phyloP scores from a whole-genome alignment of 1,284 basidiomycete genomes.

The Pseudozyma hubeiensis region DNA sequence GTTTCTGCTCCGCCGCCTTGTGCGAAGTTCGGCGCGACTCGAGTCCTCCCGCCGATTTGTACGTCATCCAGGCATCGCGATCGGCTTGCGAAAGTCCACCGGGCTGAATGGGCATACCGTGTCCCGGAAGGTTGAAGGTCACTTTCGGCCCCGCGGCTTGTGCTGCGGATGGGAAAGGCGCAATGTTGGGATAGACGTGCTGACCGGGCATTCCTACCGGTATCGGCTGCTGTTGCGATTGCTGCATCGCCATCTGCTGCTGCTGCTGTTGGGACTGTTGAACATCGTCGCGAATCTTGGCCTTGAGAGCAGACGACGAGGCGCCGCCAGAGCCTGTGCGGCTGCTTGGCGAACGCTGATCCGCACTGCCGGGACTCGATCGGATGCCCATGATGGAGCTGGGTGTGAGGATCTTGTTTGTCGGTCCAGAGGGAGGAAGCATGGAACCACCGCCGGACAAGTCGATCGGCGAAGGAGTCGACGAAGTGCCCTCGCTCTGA shows the following conservation, averaged over 20 bases:
- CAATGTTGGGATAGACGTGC: conserved; percentile 30
- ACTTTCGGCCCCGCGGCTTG: conserved; percentile 30
- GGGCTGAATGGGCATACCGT: conserved; percentile 48
- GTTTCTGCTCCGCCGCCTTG: conserved; percentile 96
- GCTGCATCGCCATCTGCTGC: conserved; percentile 24
- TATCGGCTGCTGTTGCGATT: conserved; percentile 11
- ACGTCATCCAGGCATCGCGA: conserved; percentile 55
- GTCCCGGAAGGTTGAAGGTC: conserved; percentile 38
- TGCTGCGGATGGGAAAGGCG: conserved; percentile 23
- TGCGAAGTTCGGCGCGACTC: conserved; percentile 86
- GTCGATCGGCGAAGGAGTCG: conserved; percentile 66
- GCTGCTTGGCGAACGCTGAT: conserved; percentile 25
- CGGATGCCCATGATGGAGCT: conserved; percentile 65
- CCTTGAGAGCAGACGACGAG: conserved; percentile 19
- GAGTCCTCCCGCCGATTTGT: conserved; percentile 52
- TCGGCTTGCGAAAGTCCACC: conserved; percentile 51
- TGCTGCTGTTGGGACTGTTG: conserved; percentile 25
- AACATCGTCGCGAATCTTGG: conserved; percentile 28
- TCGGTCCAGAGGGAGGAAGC: conserved; percentile 45
- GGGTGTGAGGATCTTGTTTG: conserved; percentile 62
- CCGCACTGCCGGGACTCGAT: conserved; percentile 18
- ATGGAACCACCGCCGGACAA: conserved; percentile 43
- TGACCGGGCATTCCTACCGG: conserved; percentile 15
- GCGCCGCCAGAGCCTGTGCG: neutral
- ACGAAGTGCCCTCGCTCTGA: conserved; percentile 56